Evolutionary conservation across 2,329 filamentous ascomycete genomes (phyloP).

Genomic region (Capronia americana): DNA sequence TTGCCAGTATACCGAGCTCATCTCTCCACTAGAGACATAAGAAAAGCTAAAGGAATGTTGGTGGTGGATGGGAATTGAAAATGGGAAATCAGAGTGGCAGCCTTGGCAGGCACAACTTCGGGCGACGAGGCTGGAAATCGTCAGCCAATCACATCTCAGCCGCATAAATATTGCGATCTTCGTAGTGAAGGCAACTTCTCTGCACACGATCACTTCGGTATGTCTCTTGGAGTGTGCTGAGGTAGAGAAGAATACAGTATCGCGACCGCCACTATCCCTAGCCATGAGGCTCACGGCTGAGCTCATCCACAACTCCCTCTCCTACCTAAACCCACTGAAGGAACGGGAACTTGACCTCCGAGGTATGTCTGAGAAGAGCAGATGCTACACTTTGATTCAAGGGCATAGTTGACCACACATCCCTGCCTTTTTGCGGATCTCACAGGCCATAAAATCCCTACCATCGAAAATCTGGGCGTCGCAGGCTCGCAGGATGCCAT

Average conservation of each 20-base stretch:
- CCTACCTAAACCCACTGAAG: conserved; percentile 97
- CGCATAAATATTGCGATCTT: conserved; percentile 1
- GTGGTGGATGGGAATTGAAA: neutral
- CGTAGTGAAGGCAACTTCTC: neutral
- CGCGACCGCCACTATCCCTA: neutral
- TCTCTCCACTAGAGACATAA: neutral
- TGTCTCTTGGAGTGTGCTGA: neutral
- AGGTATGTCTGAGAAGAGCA: conserved; percentile 98
- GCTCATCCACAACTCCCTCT: conserved; percentile 90
- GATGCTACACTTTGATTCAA: conserved; percentile 79
- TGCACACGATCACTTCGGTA: conserved; percentile 3
- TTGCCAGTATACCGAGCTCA: neutral
- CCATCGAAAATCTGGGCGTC: conserved; percentile 96
- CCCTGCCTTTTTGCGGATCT: conserved; percentile 53
- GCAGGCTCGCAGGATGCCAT: conserved; percentile 92
- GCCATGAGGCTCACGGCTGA: conserved; percentile 93
- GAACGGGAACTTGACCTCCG: conserved; percentile 98
- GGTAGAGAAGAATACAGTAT: neutral
- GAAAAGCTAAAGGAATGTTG: neutral
- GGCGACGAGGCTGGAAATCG: neutral
- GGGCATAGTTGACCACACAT: conserved; percentile 84
- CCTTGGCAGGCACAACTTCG: neutral
- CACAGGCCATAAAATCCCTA: conserved; percentile 96
- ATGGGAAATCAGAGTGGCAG: neutral
- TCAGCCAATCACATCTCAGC: neutral